phyloP scores from a whole-genome alignment of 2,329 filamentous ascomycete genomes.

The Trichoderma koningiopsis region DNA sequence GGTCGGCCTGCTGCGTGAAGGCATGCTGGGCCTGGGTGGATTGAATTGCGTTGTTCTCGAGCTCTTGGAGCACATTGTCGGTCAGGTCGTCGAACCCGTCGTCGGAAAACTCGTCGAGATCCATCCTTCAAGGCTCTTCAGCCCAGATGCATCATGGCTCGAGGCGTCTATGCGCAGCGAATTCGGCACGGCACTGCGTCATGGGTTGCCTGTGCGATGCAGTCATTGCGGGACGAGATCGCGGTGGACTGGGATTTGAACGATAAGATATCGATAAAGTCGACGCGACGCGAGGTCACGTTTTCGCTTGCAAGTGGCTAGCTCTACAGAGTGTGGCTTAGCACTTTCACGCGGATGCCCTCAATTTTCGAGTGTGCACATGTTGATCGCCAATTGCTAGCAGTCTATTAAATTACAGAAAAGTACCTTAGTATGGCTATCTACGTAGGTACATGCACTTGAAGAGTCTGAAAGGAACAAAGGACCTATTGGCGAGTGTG shows the following conservation, averaged over 20 bases:
- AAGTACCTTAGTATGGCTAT: background rate
- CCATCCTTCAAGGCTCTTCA: slow-evolving; percentile 37
- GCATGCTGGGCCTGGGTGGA: slow-evolving; percentile 54
- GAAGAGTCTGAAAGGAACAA: background rate
- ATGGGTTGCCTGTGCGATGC: background rate
- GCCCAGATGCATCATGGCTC: slow-evolving; percentile 27
- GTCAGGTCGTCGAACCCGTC: slow-evolving; percentile 65
- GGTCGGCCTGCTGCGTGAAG: slow-evolving; percentile 32
- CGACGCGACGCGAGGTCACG: slow-evolving; percentile 38
- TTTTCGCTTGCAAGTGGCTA: slow-evolving; percentile 27
- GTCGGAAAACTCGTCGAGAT: slow-evolving; percentile 62
- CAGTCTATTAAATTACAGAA: background rate
- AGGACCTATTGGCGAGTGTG: background rate
- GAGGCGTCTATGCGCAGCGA: slow-evolving; percentile 7
- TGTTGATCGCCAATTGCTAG: background rate
- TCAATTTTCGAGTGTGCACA: background rate
- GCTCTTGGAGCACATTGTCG: slow-evolving; percentile 58
- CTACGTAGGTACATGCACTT: background rate
- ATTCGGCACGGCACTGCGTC: background rate
- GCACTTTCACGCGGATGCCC: background rate
- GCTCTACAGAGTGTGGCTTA: background rate
- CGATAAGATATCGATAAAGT: background rate
- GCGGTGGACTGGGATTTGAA: background rate
- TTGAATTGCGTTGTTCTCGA: slow-evolving; percentile 65
- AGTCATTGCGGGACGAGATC: slow-evolving; percentile 8